Evolutionary conservation across 306 rosid genomes (phyloP).

Genomic region (Casuarina cunninghamiana): DNA sequence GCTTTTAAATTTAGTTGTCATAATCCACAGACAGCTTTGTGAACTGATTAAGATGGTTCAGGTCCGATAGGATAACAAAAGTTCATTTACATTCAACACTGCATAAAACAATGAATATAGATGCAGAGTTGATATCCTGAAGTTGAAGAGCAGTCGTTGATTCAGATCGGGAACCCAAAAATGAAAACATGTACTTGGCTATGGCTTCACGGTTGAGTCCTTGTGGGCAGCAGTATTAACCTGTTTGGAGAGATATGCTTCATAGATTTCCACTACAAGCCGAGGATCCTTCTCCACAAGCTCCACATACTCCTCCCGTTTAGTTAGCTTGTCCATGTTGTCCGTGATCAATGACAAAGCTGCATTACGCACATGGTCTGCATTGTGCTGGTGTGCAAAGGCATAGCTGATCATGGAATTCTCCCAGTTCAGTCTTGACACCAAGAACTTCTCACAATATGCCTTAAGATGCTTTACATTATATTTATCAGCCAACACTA

Average conservation of each 20-base stretch:
- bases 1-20: neutral
- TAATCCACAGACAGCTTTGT: neutral
- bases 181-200: neutral
- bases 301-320: constrained; percentile 57
- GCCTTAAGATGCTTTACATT: constrained; percentile 77
- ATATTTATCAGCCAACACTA: constrained; percentile 75
- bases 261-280: constrained; percentile 75
- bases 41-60: neutral
- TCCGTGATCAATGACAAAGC: constrained; percentile 59
- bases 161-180: neutral
- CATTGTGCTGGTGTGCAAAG: constrained; percentile 78
- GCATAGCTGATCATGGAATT: constrained; percentile 55
- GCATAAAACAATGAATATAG: constrained; percentile 14
- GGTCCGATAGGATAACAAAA: neutral
- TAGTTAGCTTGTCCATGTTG: constrained; percentile 62
- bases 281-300: constrained; percentile 69
- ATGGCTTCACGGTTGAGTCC: constrained; percentile 23
- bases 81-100: constrained; percentile 30
- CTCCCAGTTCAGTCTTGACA: constrained; percentile 62
- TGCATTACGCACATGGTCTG: constrained; percentile 52
- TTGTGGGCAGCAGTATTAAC: constrained; percentile 61
- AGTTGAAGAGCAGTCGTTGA: constrained; percentile 17
- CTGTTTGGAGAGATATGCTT: constrained; percentile 67
- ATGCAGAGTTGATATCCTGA: constrained; percentile 15
- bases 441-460: constrained; percentile 67